Base-by-base conservation (phyloP, 1,284 basidiomycete genomes). In the Tilletia caries region DNA sequence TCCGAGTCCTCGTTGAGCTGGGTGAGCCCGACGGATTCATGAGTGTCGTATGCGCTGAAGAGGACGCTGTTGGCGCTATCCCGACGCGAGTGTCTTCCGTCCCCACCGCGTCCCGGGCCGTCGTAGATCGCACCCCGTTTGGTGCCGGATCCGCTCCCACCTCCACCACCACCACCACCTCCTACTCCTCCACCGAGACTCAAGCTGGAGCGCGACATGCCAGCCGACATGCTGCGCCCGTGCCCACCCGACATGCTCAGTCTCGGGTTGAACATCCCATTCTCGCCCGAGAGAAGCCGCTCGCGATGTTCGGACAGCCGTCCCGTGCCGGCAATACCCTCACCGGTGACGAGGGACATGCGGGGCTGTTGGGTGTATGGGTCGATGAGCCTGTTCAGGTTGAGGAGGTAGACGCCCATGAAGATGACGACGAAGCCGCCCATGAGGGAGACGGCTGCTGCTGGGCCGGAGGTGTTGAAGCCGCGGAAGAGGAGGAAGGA, bases 401-500 rank as follows among this genome's bases (percentile, higher is more conserved):
- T 83, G 64, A 83, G 73, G 64, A 83, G 72, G 68, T 82, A 82
- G 27, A 83, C 81, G 50, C 81, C 81, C 25, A 80, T 70, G 67
- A 83, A 83, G 67, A 82, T 83, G 73, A 80, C 78, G 65, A 81
- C 69, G 70, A 83, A 83, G 37, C 81, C 81, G 33, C 81, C 79
- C 2, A 82, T 70, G 32, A 82, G 73, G 29, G 81, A 82, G 2
- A 82, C 76, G 29, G 80, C 81, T 20, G 77, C 74, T 1, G 93
- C 88, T 3, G 89, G 89, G 71, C 89, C 90, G 23, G 90, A 89
- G 2, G 93, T 98, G 85, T 97, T 95, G 87, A 98, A 92, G 0
- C 95, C 95, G 86, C 92, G 91, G 87, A 98, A 98, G 72, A 98
- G 88, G 76, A 98, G 93, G 74, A 97, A 89, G 66, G 94, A 97